Conservation (phyloP, 768 basidiomycete genomes). For the Leccinum fibrillosum region DNA sequence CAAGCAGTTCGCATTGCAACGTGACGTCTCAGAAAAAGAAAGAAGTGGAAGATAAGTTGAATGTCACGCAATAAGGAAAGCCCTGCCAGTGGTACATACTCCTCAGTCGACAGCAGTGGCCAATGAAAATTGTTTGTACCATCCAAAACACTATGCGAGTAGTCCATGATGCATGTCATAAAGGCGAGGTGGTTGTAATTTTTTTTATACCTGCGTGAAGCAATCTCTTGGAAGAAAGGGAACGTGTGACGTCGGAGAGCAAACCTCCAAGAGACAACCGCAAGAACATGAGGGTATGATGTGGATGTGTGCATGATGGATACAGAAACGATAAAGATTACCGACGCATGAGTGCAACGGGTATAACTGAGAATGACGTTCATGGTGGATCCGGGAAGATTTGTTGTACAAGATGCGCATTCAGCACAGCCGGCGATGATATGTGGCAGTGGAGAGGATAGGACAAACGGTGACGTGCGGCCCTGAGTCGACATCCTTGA, state of each 20-base stretch:
- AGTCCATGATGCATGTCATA: slow-evolving; percentile 30
- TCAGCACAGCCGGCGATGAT: slow-evolving; percentile 11
- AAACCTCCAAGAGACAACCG: slow-evolving; percentile 19
- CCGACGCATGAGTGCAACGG: slow-evolving; percentile 26
- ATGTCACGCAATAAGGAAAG: slow-evolving; percentile 21
- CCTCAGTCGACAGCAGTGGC: slow-evolving; percentile 17
- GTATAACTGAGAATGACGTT: slow-evolving; percentile 21
- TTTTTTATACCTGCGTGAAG: slow-evolving; percentile 23
- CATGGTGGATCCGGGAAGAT: slow-evolving; percentile 9
- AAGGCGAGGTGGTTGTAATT: slow-evolving; percentile 6
- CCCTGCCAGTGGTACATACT: slow-evolving; percentile 16
- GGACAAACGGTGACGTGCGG: not conserved
- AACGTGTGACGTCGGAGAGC: slow-evolving; percentile 12
- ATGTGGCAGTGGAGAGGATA: slow-evolving; percentile 2
- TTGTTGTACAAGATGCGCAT: slow-evolving; percentile 24
- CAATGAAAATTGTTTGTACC: slow-evolving; percentile 12
- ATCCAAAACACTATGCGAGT: slow-evolving; percentile 24
- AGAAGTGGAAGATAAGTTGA: slow-evolving; percentile 18
- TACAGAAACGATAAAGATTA: slow-evolving; percentile 33
- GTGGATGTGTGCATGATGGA: slow-evolving; percentile 30
- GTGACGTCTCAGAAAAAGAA: slow-evolving; percentile 1
- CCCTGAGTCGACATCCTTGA: slow-evolving; percentile 8
- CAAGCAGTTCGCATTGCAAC: not conserved
- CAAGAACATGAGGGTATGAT: slow-evolving; percentile 24
- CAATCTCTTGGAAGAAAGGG: slow-evolving; percentile 10